Base-by-base conservation (phyloP, 176 grass and related monocot species). In the Echinochloa phyllopogon region DNA sequence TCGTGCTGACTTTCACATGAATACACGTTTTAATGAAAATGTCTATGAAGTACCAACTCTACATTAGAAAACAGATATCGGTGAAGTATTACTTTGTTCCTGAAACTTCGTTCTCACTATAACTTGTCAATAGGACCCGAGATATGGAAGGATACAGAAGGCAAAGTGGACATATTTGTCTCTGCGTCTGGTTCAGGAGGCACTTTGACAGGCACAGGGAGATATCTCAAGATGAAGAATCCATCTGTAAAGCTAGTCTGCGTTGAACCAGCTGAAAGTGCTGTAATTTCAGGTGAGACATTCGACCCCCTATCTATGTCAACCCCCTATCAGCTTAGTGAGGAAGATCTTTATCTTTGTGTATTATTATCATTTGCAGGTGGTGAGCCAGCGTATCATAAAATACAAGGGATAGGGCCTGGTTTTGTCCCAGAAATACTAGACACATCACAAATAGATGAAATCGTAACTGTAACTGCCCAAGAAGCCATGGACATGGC, bases 91-190 rank as follows among this genome's bases (percentile, higher is more conserved):
- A 50, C 43, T 37, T 29, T 50, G 18, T 65, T 50, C 12, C 36
- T 81, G 27, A 67, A 50, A 51, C 45, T 15, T 69, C 50, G 74
- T 6, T 23, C 66, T 21, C 25, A 41, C 29, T 68, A 59, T 33
- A 29, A 67, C 75, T 73, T 85, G 7, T 80, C n/a, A 8, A 29
- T 70, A 98, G 95, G 95, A 8, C 93, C 93, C 57, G 95, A 95
- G 69, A 95, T 98, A 88, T 98, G 95, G 95, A 93, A 86, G 82
- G 95, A 98, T 49, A 93, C 93, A 62, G 89, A 80, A 82, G 91
- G 93, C 40, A 95, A 95, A 91, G 90, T 98, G 58, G 93, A 95
- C 41, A 93, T 93, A 69, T 95, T 98, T 87, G 80, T 98, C 20
- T 78, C 82, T 69, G 93, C 60, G 2, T 87, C 91, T 37, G 95